Evolutionary conservation across 1,284 basidiomycete genomes (phyloP), one percentile per base, ranked within the genome.

Genomic region (Wolfiporia cocos): DNA sequence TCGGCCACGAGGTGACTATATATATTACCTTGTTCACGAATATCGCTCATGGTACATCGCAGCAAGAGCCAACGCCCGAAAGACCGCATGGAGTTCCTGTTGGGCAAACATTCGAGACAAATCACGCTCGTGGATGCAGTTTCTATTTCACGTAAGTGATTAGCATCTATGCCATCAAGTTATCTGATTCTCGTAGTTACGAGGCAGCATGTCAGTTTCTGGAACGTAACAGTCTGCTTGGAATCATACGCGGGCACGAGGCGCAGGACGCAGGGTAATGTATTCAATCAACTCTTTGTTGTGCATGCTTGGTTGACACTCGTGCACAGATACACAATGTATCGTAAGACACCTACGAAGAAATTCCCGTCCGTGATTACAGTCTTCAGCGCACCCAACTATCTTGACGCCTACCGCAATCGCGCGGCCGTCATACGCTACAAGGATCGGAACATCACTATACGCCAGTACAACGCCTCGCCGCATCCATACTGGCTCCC

Each of bases 381-480:
- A 34, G 90, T 95, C 54, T 95, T 96, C 69, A 91, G 86, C n/a
- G 93, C 92, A 1, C 92, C 93, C 9, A 96, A 97, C 65, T 97
- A 97, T 60, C 81, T 95, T 48, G 93, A 98, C 64, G 88, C 93
- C 18, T 95, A 98, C 67, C 86, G 91, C 63, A 98, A 98, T 67
- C 91, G 92, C 50, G 94, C 89, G 1, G 95, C 95, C 1, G 86
- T 99, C 26, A 81, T 99, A 66, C 98, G 97, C 68, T 98, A 99
- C 61, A 92, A 92, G 52, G 92, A 94, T 67, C 95, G 93, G 69
- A 95, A 94, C 49, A 96, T 99, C 71, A 98, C 94, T 36, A 95
- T 96, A 53, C 75, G 91, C 46, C 95, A 98, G 66, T 99, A 92
- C 73, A 97, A 99, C 66, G 89, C 87, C 54, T 88, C 81, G 30